Percentiles rank a stretch among this genome's conserved stretches.
Conservation (phyloP, 108 stramenopile species). For the Cylindrotheca fusiformis region DNA sequence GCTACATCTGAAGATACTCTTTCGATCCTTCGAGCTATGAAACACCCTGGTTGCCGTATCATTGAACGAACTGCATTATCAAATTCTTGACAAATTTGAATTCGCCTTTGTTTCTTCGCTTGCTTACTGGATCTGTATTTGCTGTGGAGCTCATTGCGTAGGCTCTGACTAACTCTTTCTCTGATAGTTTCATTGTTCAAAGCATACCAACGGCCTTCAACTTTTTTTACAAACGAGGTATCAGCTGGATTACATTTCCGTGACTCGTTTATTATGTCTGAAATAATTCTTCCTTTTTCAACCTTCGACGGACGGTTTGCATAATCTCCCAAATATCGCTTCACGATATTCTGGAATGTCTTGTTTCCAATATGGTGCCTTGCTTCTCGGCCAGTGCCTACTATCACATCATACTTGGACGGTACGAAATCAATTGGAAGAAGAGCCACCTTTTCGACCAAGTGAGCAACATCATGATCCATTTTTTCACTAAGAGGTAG, state of each 20-base stretch:
- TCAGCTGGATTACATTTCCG: constrained; percentile 1
- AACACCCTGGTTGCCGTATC: neutral
- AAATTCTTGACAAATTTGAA: constrained; percentile 1
- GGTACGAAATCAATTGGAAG: constrained; percentile 5
- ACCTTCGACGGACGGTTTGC: constrained; percentile 3
- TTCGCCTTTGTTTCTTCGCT: constrained; percentile 3
- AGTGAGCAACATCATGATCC: too few relatives aligned
- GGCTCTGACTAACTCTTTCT: constrained; percentile 14
- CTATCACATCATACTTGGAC: constrained; percentile 1
- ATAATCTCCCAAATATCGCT: constrained; percentile 2
- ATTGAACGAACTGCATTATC: constrained; percentile 3
- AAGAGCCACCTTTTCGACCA: too few relatives aligned
- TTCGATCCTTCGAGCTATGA: neutral
- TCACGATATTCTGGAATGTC: neutral
- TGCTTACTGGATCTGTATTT: constrained; percentile 14
- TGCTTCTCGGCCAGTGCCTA: constrained; percentile 4
- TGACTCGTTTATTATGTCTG: constrained; percentile 6
- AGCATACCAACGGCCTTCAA: neutral
- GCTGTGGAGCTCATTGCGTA: constrained; percentile 9
- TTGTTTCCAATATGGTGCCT: constrained; percentile 7
- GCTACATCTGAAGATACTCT: neutral
- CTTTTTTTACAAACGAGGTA: constrained; percentile 6
- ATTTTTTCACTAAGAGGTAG: too few relatives aligned
- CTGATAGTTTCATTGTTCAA: neutral
- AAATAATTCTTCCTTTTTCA: constrained; percentile 5